Base-by-base conservation (phyloP, 139 green algal species). In the Chlamydomonas sphaeroides region DNA sequence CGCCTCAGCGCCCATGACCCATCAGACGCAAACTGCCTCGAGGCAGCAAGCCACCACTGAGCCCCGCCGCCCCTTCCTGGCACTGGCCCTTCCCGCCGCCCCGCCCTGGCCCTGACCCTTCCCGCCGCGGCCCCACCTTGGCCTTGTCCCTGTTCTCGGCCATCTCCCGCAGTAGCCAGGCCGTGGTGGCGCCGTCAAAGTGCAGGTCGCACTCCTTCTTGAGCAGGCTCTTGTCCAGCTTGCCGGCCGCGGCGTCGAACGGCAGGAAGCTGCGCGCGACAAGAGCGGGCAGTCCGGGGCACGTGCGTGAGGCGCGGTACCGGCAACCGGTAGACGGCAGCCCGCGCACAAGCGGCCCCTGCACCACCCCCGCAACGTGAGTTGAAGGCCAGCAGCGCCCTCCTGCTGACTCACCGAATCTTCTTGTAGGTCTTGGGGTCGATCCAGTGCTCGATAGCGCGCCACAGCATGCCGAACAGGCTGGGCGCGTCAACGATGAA, bases 341-440 rank as follows among this genome's bases (percentile, higher is more conserved):
- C 15, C 15, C 48, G 15, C 48, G n/a, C n/a, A n/a, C n/a, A n/a
- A 33, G 25, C 23, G 56, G 56, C 56, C 10, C 49, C 45, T 14
- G 45, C 45, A 14, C 10, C 45, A 51, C 10, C 45, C 10, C 45
- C 49, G 49, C 7, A 17, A 17, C 25, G 21, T 17, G 4, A 56
- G 49, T 56, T 20, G 10, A 56, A 56, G 49, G 49, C 18, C 49
- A 56, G 49, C 18, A 74, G n/a, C n/a, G n/a, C n/a, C n/a, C n/a
- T n/a, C n/a, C n/a, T n/a, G n/a, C n/a, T n/a, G n/a, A n/a, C 69
- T 30, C 75, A 89, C 48, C 72, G 71, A 59, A 96, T 88, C 88
- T 97, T 97, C 35, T 91, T 83, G 70, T 88, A 85, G 7, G 94
- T 97, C 83, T 92, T 90, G 11, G 88, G 85, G 83, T 96, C 93